phyloP scores from a whole-genome alignment of 768 basidiomycete genomes.

The Mycena leptocephala region DNA sequence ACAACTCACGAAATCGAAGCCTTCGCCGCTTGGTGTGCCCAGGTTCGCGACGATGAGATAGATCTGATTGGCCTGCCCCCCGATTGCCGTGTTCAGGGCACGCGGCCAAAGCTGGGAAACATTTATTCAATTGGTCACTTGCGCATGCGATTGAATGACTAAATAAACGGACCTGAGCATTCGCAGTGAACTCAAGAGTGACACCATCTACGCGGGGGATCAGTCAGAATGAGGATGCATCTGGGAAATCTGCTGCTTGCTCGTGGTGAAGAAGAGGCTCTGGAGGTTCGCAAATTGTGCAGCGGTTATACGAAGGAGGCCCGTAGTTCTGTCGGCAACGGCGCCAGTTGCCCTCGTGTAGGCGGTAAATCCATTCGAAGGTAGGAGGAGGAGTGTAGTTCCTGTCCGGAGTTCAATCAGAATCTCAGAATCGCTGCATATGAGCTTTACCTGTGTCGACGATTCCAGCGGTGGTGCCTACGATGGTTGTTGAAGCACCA shows the following conservation, averaged over 20 bases:
- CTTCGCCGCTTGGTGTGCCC: constrained; percentile 52
- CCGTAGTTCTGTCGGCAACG: constrained; percentile 37
- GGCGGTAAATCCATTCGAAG: constrained; percentile 45
- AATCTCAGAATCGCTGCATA: not conserved
- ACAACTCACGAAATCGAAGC: constrained; percentile 55
- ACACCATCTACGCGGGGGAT: too few relatives aligned
- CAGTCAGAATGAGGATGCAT: too few relatives aligned
- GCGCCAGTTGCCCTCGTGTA: constrained; percentile 53
- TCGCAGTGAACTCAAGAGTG: too few relatives aligned
- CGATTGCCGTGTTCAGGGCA: constrained; percentile 43
- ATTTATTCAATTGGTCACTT: not conserved
- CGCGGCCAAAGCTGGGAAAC: constrained; percentile 45
- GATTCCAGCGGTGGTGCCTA: constrained; percentile 55
- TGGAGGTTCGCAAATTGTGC: constrained; percentile 44
- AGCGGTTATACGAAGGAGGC: constrained; percentile 13
- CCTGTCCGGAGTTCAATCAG: constrained; percentile 5
- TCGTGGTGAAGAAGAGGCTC: constrained; percentile 53
- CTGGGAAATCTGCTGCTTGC: too few relatives aligned
- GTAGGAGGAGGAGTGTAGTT: constrained; percentile 55
- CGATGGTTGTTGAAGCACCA: constrained; percentile 47
- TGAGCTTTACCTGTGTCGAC: constrained; percentile 52
- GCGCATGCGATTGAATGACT: not conserved
- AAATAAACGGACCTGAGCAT: constrained; percentile 37
- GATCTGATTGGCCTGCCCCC: constrained; percentile 39
- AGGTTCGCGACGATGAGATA: constrained; percentile 49